Conservation (phyloP, 202 grass and related monocot genomes). For the Schoenoplectus triqueter region DNA sequence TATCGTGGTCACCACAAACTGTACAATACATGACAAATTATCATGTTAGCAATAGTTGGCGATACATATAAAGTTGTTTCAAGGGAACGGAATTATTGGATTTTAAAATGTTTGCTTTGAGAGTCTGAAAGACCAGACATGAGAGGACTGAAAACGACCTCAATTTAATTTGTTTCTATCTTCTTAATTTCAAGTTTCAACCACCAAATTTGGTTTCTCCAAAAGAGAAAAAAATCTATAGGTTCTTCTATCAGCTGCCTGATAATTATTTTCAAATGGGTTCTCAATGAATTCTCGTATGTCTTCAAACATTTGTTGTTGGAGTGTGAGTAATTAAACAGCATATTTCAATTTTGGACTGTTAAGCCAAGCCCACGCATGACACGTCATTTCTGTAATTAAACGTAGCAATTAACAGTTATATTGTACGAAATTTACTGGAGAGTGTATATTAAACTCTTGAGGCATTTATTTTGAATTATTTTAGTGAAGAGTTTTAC, state of each 20-base stretch:
- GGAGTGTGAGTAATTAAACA: not conserved
- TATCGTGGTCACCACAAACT: not conserved
- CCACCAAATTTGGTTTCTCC: not conserved
- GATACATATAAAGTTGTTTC: not conserved
- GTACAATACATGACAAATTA: not conserved
- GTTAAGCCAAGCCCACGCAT: not conserved
- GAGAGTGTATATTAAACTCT: not conserved
- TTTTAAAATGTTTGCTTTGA: not conserved
- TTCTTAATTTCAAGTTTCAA: not conserved
- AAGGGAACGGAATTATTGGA: not conserved
- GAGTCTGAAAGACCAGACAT: not conserved
- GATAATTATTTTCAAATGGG: not conserved
- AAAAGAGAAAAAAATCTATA: not conserved
- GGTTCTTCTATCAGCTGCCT: not conserved
- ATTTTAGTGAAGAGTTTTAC: not conserved
- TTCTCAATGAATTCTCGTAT: not conserved
- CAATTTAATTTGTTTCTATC: slow-evolving; percentile 24
- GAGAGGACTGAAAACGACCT: not conserved
- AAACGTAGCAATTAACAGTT: not conserved
- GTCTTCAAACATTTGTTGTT: slow-evolving; percentile 9
- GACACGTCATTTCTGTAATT: not conserved
- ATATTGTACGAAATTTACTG: not conserved
- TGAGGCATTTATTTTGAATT: not conserved
- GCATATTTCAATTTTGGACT: not conserved
- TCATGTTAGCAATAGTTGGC: not conserved